These are phyloP conservation scores for Cryomyces antarcticus DNA, from an alignment of 495 filamentous ascomycete genomes.

Conservation along the genomic window DNA sequence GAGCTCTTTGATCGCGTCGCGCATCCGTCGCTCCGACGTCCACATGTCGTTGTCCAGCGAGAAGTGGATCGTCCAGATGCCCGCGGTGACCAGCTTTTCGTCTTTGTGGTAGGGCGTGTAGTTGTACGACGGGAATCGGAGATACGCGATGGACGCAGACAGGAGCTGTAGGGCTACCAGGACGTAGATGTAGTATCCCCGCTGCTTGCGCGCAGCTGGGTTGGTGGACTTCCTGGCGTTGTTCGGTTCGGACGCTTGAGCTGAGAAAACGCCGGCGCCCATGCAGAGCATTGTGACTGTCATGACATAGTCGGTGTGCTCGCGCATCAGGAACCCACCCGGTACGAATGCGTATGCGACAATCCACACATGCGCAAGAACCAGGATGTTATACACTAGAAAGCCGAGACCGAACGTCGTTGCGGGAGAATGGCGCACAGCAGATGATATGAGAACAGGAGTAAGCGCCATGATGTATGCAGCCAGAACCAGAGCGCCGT, in stretches of 20 bases:
- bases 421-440: slow-evolving; percentile 52
- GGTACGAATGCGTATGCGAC: slow-evolving; percentile 99
- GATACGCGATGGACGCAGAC: slow-evolving; percentile 59
- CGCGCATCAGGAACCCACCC: slow-evolving; percentile 77
- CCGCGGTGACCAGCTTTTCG: slow-evolving; percentile 68
- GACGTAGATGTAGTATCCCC: slow-evolving; percentile 57
- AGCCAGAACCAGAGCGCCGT: slow-evolving; percentile 57
- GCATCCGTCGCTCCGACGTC: slow-evolving; percentile 86
- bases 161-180: slow-evolving; percentile 56
- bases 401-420: slow-evolving; percentile 73
- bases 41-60: slow-evolving; percentile 98
- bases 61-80: slow-evolving; percentile 99
- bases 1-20: slow-evolving; percentile 74
- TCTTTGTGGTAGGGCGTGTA: slow-evolving; percentile 78
- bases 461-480: slow-evolving; percentile 68
- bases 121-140: slow-evolving; percentile 87
- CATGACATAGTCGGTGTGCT: slow-evolving; percentile 94
- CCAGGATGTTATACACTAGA: slow-evolving; percentile 71
- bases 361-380: slow-evolving; percentile 93
- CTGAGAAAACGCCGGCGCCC: slow-evolving; percentile 67
- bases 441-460: slow-evolving; percentile 53
- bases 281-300: slow-evolving; percentile 63
- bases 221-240: slow-evolving; percentile 23
- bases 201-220: slow-evolving; percentile 31
- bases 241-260: slow-evolving; percentile 26